Evolutionary conservation across 768 basidiomycete species (phyloP).

Genomic region (Rhizopogon salebrosus): DNA sequence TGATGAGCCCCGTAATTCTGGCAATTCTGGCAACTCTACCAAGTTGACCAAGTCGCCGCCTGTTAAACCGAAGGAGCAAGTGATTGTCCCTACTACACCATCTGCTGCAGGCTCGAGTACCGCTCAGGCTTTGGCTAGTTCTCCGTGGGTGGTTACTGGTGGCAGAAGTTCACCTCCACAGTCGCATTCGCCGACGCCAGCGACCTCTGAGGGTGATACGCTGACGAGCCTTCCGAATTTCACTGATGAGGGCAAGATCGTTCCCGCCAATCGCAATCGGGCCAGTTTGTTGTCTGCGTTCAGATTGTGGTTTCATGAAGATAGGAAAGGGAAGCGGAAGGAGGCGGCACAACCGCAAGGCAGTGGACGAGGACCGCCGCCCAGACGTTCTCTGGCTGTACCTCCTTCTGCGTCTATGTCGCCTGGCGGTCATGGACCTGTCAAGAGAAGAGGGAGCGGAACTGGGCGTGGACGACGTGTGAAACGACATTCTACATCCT

Average conservation of each 20-base stretch:
- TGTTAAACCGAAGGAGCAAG: constrained; percentile 43
- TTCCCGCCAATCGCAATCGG: constrained; percentile 49
- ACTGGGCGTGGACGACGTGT: constrained; percentile 44
- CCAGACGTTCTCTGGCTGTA: constrained; percentile 20
- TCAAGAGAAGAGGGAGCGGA: constrained; percentile 50
- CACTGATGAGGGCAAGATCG: constrained; percentile 26
- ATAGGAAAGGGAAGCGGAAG: constrained; percentile 82
- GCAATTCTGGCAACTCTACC: constrained; percentile 52
- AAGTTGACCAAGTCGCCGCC: constrained; percentile 72
- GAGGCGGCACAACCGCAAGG: constrained; percentile 26
- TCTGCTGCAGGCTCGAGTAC: constrained; percentile 27
- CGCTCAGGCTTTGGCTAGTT: constrained; percentile 38
- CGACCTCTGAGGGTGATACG: constrained; percentile 49
- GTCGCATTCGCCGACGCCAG: constrained; percentile 37
- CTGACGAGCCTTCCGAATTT: constrained; percentile 43
- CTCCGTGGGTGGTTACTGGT: constrained; percentile 71
- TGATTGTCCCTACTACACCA: constrained; percentile 45
- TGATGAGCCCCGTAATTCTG: constrained; percentile 60
- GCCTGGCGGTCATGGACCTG: constrained; percentile 28
- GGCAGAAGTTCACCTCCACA: constrained; percentile 33
- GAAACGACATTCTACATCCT: constrained; percentile 71
- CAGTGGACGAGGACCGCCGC: constrained; percentile 16
- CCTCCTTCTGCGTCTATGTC: constrained; percentile 23
- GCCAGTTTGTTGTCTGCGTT: constrained; percentile 83
- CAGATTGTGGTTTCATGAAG: constrained; percentile 90